phyloP scores from a whole-genome alignment of 768 basidiomycete genomes.

The Boletales sp. region DNA sequence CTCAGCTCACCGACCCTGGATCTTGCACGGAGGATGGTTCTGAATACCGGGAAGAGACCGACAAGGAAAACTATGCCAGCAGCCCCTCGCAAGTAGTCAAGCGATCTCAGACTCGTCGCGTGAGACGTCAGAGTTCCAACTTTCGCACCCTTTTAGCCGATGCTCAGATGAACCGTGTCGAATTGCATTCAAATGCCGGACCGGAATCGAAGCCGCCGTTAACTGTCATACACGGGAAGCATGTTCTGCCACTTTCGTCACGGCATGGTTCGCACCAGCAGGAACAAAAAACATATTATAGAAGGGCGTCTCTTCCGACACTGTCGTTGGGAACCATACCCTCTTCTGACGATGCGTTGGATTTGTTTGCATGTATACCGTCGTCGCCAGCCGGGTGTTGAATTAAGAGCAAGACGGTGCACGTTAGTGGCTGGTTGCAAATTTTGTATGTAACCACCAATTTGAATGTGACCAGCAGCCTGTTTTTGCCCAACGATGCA shows the following conservation, averaged over 20 bases:
- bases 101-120: constrained; percentile 2
- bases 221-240: constrained; percentile 17
- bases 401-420: not conserved
- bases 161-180: constrained; percentile 35
- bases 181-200: constrained; percentile 28
- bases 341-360: constrained; percentile 47
- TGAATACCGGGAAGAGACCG: constrained; percentile 19
- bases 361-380: constrained; percentile 42
- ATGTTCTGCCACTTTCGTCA: constrained; percentile 3
- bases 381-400: constrained; percentile 27
- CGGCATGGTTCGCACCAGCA: constrained; percentile 5
- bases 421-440: not conserved
- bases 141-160: constrained; percentile 41
- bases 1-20: constrained; percentile 12
- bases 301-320: not conserved
- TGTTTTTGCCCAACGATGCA: too few species aligned
- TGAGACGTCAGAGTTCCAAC: constrained; percentile 23
- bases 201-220: not conserved
- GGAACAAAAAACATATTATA: constrained; percentile 4
- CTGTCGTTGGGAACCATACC: constrained; percentile 9
- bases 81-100: constrained; percentile 4
- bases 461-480: too few species aligned
- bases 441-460: too few species aligned
- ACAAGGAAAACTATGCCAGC: constrained; percentile 19
- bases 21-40: constrained; percentile 17